A percentile compares a stretch with the other conserved stretches of the same genome.
phyloP scores from a whole-genome alignment of 2,329 filamentous ascomycete genomes.

The Emergomyces orientalis region DNA sequence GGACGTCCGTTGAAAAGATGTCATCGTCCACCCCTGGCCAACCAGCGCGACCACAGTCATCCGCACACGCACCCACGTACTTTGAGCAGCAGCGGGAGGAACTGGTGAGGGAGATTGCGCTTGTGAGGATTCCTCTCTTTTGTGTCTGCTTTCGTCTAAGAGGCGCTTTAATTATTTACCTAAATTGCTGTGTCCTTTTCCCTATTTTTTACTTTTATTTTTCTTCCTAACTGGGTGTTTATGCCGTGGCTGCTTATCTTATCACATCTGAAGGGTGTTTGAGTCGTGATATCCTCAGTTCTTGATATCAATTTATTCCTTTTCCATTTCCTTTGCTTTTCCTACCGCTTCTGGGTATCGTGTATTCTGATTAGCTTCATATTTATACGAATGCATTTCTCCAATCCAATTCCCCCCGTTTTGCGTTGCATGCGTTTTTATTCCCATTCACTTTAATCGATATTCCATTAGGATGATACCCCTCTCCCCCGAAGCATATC shows the following conservation, averaged over 20 bases:
- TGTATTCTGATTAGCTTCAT: too few species aligned
- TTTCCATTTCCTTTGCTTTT: too few species aligned
- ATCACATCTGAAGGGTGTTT: too few species aligned
- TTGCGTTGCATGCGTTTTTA: too few species aligned
- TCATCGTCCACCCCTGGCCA: neutral
- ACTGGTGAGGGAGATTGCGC: slow-evolving; percentile 36
- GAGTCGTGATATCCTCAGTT: too few species aligned
- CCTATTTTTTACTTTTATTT: neutral
- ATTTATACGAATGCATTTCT: too few species aligned
- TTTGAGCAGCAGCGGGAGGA: slow-evolving; percentile 38
- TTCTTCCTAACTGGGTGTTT: neutral
- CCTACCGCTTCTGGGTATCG: too few species aligned
- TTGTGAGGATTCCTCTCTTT: slow-evolving; percentile 20
- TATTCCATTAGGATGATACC: too few species aligned
- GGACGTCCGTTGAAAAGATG: neutral
- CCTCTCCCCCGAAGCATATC: too few species aligned
- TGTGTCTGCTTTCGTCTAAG: neutral
- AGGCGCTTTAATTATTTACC: neutral
- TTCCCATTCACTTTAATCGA: too few species aligned
- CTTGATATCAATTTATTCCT: too few species aligned
- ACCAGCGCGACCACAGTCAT: neutral
- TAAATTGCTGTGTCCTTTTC: slow-evolving; percentile 3
- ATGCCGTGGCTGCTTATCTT: neutral
- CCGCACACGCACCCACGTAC: slow-evolving; percentile 6
- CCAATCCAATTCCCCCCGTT: too few species aligned